Conservation (phyloP, 2,329 filamentous ascomycete genomes). For the Fonsecaea monophora region DNA sequence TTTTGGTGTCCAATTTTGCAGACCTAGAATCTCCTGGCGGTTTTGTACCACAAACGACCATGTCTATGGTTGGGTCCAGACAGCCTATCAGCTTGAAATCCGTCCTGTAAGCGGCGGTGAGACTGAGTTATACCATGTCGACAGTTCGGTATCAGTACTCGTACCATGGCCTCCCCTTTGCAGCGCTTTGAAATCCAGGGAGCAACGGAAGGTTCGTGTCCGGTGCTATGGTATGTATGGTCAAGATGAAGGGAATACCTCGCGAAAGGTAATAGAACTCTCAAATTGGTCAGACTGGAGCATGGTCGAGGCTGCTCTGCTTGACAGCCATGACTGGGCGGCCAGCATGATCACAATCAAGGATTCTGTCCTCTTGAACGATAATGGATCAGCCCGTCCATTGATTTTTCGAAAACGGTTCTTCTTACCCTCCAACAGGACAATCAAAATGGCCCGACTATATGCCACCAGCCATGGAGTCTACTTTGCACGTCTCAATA, state of each 20-base stretch:
- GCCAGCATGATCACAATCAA: constrained; percentile 35
- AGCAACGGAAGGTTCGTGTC: constrained; percentile 10
- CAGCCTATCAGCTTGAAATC: constrained; percentile 42
- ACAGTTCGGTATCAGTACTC: constrained; percentile 38
- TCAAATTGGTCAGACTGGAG: constrained; percentile 3
- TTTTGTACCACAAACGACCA: constrained; percentile 27
- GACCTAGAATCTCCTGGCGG: constrained; percentile 43
- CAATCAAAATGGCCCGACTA: constrained; percentile 47
- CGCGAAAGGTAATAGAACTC: background rate
- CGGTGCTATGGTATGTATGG: constrained; percentile 8
- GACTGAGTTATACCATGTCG: constrained; percentile 32
- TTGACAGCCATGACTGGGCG: constrained; percentile 45
- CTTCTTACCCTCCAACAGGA: constrained; percentile 3
- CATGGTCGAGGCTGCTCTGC: constrained; percentile 46
- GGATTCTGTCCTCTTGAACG: constrained; percentile 34
- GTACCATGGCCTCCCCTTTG: constrained; percentile 41
- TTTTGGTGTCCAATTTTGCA: constrained; percentile 39
- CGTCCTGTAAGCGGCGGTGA: background rate
- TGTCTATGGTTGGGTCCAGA: constrained; percentile 41
- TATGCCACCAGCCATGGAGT: constrained; percentile 58
- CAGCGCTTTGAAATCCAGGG: background rate
- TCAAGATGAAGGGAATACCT: background rate
- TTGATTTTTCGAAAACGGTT: constrained; percentile 48
- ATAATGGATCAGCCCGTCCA: constrained; percentile 42
- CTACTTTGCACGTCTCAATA: constrained; percentile 59